These are phyloP conservation scores for Herpetospermum pedunculosum DNA, from an alignment of 306 rosid genomes.

Conservation along the genomic window DNA sequence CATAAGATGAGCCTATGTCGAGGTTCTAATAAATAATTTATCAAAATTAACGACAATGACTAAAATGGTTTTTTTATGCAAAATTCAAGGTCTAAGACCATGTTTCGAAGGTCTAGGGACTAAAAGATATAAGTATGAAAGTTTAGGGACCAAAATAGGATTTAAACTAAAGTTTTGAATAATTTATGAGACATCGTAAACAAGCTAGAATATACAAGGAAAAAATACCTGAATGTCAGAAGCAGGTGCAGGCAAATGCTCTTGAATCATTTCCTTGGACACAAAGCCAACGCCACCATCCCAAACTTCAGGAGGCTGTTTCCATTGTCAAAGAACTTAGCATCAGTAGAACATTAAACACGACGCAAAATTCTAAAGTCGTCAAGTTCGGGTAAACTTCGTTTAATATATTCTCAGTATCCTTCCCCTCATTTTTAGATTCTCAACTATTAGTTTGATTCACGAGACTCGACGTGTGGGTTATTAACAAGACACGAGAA, in stretches of 20 bases:
- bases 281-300: slow-evolving; percentile 80
- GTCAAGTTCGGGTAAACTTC: background rate
- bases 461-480: background rate
- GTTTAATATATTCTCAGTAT: background rate
- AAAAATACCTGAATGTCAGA: slow-evolving; percentile 50
- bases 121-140: background rate
- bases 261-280: slow-evolving; percentile 76
- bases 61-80: background rate
- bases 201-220: background rate
- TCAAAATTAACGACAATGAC: background rate
- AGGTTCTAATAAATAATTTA: background rate
- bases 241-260: slow-evolving; percentile 66
- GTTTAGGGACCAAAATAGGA: background rate
- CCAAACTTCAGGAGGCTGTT: slow-evolving; percentile 87
- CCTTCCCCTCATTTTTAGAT: background rate
- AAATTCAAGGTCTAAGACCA: background rate
- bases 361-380: background rate
- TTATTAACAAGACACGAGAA: background rate
- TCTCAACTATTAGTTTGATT: background rate
- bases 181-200: background rate
- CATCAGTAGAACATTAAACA: background rate
- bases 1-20: background rate
- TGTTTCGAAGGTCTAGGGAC: background rate
- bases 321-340: background rate
- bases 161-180: background rate